These are phyloP conservation scores for Malus domestica DNA, from an alignment of 306 rosid genomes.

Conservation along the genomic window DNA sequence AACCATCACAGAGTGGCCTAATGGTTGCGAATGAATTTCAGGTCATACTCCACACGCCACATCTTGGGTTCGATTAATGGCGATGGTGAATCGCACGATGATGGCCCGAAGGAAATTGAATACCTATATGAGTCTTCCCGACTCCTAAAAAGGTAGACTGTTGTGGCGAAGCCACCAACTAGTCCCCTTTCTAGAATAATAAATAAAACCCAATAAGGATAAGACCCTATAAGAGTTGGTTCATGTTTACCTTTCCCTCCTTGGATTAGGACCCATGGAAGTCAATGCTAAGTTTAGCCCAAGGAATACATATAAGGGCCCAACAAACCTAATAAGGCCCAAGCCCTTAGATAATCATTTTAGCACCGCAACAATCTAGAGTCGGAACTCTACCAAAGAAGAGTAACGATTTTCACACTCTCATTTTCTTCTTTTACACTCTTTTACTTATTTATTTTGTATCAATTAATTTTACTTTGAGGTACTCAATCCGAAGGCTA, in stretches of 20 bases:
- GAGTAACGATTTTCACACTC: no score
- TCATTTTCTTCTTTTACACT: neutral
- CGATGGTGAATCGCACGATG: no score
- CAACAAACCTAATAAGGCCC: neutral
- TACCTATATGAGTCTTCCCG: fast-evolving
- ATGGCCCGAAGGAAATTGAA: fast-evolving
- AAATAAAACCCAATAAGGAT: no score
- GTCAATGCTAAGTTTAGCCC: neutral
- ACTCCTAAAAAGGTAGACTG: fast-evolving
- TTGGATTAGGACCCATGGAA: neutral
- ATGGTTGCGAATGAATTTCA: no score
- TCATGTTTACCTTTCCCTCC: no score
- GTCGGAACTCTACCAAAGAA: neutral
- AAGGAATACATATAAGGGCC: neutral
- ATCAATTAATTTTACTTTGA: no score
- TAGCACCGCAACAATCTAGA: neutral
- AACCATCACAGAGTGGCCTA: no score
- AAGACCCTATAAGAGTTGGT: neutral
- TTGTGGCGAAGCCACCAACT: fast-evolving
- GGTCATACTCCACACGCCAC: no score
- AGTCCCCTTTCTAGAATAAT: fast-evolving
- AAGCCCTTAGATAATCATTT: neutral
- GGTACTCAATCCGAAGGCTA: no score
- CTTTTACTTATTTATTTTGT: no score
- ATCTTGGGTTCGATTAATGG: no score